Evolutionary conservation across 805 yeast genomes (phyloP).

Genomic region (Zygosaccharomyces siamensis): DNA sequence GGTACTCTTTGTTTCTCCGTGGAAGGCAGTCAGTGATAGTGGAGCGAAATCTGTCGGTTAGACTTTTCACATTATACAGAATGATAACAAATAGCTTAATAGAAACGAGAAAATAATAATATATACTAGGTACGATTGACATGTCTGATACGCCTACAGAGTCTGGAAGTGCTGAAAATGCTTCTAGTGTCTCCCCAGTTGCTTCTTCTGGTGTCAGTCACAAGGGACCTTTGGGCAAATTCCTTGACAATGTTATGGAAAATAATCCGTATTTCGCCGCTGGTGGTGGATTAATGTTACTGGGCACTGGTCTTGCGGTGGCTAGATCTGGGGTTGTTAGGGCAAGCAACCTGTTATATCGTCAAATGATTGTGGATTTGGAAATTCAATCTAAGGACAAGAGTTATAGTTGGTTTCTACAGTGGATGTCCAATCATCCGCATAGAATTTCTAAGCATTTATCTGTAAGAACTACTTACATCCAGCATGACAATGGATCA

Average conservation of each 20-base stretch:
- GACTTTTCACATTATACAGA: neutral
- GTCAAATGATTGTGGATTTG: slow-evolving; percentile 82
- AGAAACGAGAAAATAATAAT: neutral
- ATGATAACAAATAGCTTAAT: too few species aligned
- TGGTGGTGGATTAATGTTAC: slow-evolving; percentile 93
- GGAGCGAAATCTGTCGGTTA: neutral
- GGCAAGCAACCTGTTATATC: slow-evolving; percentile 62
- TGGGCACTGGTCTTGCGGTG: slow-evolving; percentile 85
- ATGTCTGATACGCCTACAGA: slow-evolving; percentile 1
- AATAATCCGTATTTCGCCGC: slow-evolving; percentile 96
- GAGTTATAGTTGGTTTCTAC: slow-evolving; percentile 89
- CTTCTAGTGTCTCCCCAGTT: neutral
- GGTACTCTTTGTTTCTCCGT: neutral
- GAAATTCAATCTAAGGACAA: slow-evolving; percentile 93
- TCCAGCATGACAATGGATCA: slow-evolving; percentile 90
- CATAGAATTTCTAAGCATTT: slow-evolving; percentile 74
- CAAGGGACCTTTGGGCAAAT: slow-evolving; percentile 32
- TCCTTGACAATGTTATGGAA: slow-evolving; percentile 51
- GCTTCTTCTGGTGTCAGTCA: slow-evolving; percentile 12
- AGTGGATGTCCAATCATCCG: slow-evolving; percentile 89
- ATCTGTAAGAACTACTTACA: slow-evolving; percentile 80
- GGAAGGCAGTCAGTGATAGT: neutral
- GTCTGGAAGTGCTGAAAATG: neutral
- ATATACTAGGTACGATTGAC: neutral
- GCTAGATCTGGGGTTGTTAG: slow-evolving; percentile 64